phyloP scores from a whole-genome alignment of 495 filamentous ascomycete species.

The Penicillium herquei region DNA sequence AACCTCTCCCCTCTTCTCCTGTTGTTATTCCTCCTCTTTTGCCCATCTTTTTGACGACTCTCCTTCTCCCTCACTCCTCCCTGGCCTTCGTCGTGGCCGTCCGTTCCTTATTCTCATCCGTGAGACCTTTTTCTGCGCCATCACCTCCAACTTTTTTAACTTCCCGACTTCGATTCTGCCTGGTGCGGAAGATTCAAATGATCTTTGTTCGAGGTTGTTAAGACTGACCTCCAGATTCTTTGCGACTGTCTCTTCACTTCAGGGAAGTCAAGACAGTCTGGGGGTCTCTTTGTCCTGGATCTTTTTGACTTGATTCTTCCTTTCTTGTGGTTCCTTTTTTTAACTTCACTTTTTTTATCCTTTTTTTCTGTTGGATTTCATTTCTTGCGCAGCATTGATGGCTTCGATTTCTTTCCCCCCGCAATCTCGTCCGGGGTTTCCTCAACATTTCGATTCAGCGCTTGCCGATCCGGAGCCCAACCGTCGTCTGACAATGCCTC shows the following conservation, averaged over 20 bases:
- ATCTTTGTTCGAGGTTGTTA: conserved; percentile 28
- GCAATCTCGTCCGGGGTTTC: conserved; percentile 32
- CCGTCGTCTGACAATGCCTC: conserved; percentile 39
- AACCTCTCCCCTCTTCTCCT: conserved; percentile 17
- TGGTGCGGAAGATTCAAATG: conserved; percentile 39
- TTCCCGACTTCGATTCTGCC: conserved; percentile 24
- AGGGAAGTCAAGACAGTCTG: conserved; percentile 41
- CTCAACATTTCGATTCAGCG: conserved; percentile 33
- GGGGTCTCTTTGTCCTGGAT: conserved; percentile 40
- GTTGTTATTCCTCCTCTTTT: conserved; percentile 27
- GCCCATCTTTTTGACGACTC: conserved; percentile 29
- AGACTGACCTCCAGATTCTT: conserved; percentile 43
- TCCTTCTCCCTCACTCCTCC: conserved; percentile 11
- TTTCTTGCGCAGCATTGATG: conserved; percentile 31
- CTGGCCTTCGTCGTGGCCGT: conserved; percentile 48
- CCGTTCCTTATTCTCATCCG: conserved; percentile 38
- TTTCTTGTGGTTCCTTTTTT: conserved; percentile 10
- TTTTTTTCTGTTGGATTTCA: conserved; percentile 10
- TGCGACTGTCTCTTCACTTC: conserved; percentile 32
- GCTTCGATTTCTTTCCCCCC: conserved; percentile 44
- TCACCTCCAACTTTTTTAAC: neutral
- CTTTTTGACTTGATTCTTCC: conserved; percentile 21
- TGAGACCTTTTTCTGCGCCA: conserved; percentile 5
- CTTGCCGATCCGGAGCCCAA: conserved; percentile 17
- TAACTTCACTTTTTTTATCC: conserved; percentile 7